Evolutionary conservation across 176 grass and related monocot species (phyloP), one percentile per base, ranked within the genome.

Genomic region (Elymus sibiricus): DNA sequence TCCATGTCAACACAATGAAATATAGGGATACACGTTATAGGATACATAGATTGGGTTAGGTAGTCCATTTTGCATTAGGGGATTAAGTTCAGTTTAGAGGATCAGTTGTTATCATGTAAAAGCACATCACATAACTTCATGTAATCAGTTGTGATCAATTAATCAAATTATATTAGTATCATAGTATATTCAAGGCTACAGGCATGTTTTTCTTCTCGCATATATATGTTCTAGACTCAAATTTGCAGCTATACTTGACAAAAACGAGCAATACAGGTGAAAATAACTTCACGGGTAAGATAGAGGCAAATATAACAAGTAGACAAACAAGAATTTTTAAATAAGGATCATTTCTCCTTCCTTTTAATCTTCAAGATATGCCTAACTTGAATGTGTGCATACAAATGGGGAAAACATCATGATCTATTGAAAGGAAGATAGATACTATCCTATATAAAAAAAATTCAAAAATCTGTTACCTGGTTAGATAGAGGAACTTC

Each of bases 401-500:
- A 82, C 26, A 78, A 47, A 81, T 62, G 2, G 0, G 5, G 14
- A 68, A 40, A 68, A 14, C 5, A 70, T 56, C 43, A 40, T 26
- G 15, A 67, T 31, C 40, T 59, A 76, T 0, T 4, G 71, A 81
- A 0, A 81, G 11, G 56, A 86, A 86, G 39, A 40, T 40, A 42
- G 22, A 88, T 73, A 31, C 9, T 72, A 76, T 59, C 6, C 9
- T 40, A 9, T 40, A 40, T 40, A 40, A 40, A 40, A 40, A 40
- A 40, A 40, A 34, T 34, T 34, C 31, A 78, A 35, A 62, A 24
- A 25, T 82, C 13, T 16, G 7, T 74, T 91, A 93, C 95, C 91
- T 98, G 95, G 84, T 95, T 95, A 44, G 95, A 98, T 74, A 98
- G 81, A 90, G 95, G 93, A 85, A 98, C 70, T 89, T 98, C 89